These are phyloP conservation scores for Hylodesmum podocarpum DNA, from an alignment of 306 rosid species.

Conservation along the genomic window DNA sequence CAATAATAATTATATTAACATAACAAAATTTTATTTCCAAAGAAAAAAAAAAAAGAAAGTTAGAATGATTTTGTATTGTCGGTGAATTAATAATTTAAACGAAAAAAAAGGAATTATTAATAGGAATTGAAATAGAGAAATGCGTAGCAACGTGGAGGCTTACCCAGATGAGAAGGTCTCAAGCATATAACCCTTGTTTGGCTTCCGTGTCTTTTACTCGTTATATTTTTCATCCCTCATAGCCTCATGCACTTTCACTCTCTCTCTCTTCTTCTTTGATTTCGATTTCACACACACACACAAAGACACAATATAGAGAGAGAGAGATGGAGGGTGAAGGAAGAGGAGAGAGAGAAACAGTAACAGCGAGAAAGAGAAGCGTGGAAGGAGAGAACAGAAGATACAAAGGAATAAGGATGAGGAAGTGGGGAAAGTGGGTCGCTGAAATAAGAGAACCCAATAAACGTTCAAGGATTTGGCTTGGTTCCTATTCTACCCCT, in stretches of 20 bases:
- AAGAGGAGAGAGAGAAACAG: not conserved
- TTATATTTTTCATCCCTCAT: slow-evolving; percentile 32
- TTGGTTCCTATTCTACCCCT: slow-evolving; percentile 92
- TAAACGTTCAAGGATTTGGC: slow-evolving; percentile 96
- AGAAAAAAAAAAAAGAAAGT: not conserved
- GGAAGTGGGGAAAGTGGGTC: slow-evolving; percentile 99
- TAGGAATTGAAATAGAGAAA: too few relatives aligned
- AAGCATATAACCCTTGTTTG: not conserved
- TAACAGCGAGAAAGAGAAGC: slow-evolving; percentile 37
- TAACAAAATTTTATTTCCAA: not conserved
- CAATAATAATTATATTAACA: too few relatives aligned
- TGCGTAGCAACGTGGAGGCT: slow-evolving; percentile 66
- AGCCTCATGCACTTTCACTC: slow-evolving; percentile 30
- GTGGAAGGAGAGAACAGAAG: slow-evolving; percentile 62
- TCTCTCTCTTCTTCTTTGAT: slow-evolving; percentile 28
- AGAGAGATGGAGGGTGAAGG: not conserved
- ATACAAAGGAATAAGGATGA: slow-evolving; percentile 98
- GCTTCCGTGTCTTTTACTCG: slow-evolving; percentile 30
- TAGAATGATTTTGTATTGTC: slow-evolving; percentile 49
- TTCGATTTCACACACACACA: not conserved
- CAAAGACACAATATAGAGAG: not conserved
- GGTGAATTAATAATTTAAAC: slow-evolving; percentile 42
- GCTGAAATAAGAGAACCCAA: slow-evolving; percentile 98
- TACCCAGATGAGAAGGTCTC: slow-evolving; percentile 53
- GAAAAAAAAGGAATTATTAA: too few relatives aligned